A percentile compares a stretch with the other conserved stretches of the same genome.
These are phyloP conservation scores for Dendrobium huoshanense DNA, from an alignment of 106 monocot genomes.

Conservation along the genomic window DNA sequence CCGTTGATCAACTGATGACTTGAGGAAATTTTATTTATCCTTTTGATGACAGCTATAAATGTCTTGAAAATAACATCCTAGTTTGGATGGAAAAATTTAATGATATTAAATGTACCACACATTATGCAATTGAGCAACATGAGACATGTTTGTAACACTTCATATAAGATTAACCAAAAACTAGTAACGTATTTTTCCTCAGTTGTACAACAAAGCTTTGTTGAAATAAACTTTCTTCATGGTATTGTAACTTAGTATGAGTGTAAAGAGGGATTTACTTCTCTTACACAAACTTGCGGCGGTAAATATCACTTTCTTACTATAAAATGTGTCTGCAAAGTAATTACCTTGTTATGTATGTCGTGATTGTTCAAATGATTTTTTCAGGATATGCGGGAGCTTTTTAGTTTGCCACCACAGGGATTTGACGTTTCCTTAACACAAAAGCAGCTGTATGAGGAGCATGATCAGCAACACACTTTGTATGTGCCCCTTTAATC, in stretches of 20 bases:
- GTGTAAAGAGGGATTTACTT: not conserved
- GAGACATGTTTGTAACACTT: not conserved
- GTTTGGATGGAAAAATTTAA: not conserved
- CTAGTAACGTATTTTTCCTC: too few relatives aligned
- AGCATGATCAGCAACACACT: constrained; percentile 56
- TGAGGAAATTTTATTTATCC: too few relatives aligned
- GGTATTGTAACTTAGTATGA: not conserved
- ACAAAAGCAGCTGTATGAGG: constrained; percentile 70
- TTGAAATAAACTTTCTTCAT: too few relatives aligned
- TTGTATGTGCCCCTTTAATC: constrained; percentile 27
- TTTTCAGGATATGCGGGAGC: constrained; percentile 83
- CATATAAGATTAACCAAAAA: not conserved
- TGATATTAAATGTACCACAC: not conserved
- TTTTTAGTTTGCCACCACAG: constrained; percentile 81
- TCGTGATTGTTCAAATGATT: not conserved
- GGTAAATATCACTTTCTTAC: not conserved
- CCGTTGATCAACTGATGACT: too few relatives aligned
- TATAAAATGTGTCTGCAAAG: constrained; percentile 1
- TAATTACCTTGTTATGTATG: not conserved
- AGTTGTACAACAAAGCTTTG: too few relatives aligned
- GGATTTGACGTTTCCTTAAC: constrained; percentile 95
- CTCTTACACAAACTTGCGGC: not conserved
- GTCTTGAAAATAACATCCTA: not conserved
- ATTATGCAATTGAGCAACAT: not conserved
- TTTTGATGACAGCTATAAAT: not conserved